Percentiles rank a stretch among this genome's conserved stretches.
Conservation (phyloP, 2,329 filamentous ascomycete species). For the Fusarium equiseti region DNA sequence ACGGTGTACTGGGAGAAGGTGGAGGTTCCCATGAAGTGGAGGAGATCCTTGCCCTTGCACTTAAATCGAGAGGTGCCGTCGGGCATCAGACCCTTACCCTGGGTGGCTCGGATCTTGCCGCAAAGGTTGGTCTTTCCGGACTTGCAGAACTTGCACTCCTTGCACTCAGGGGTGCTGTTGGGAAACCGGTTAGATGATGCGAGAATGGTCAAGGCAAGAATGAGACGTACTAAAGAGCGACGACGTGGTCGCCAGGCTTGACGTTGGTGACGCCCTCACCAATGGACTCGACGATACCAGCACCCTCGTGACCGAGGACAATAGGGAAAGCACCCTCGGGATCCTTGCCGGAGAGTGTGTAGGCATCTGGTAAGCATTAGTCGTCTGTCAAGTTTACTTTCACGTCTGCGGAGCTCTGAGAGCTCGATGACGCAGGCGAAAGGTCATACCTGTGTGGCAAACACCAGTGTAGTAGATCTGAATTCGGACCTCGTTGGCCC, state of each 20-base stretch:
- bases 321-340: conserved; percentile 95
- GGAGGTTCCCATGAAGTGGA: conserved; percentile 99
- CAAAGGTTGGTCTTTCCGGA: conserved; percentile 99
- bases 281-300: conserved; percentile 91
- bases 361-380: conserved; percentile 74
- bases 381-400: background rate
- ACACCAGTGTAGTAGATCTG: conserved; percentile 98
- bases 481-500: conserved; percentile 95
- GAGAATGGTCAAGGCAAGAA: background rate
- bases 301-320: conserved; percentile 90
- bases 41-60: conserved; percentile 92
- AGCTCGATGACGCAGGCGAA: conserved; percentile 17
- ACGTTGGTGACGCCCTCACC: conserved; percentile 96
- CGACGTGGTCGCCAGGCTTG: conserved; percentile 91
- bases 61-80: conserved; percentile 96
- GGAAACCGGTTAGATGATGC: conserved; percentile 16
- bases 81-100: conserved; percentile 96
- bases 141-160: conserved; percentile 99
- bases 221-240: conserved; percentile 80
- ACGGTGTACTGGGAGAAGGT: conserved; percentile 99
- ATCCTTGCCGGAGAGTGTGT: conserved; percentile 95
- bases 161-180: conserved; percentile 90
- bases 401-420: background rate
- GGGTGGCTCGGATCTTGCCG: conserved; percentile 97
- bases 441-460: conserved; percentile 86